A percentile compares a stretch with the other conserved stretches of the same genome.
phyloP scores from a whole-genome alignment of 1,284 basidiomycete species.

The Omphalotus olearius region DNA sequence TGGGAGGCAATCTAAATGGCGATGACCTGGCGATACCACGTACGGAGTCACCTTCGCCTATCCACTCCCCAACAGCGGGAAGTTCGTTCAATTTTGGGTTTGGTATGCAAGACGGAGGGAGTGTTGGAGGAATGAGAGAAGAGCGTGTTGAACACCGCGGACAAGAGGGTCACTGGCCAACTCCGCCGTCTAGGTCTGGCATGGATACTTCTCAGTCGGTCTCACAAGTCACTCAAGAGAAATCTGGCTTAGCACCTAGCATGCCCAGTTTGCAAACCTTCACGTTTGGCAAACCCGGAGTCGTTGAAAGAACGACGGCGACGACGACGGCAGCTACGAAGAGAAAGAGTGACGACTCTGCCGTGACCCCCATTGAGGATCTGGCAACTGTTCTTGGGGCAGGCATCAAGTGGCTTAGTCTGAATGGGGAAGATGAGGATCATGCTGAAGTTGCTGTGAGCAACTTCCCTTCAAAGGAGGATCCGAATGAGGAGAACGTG shows the following conservation, averaged over 20 bases:
- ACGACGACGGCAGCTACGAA: neutral
- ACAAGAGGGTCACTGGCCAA: neutral
- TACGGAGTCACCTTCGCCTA: conserved; percentile 7
- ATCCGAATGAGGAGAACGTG: neutral
- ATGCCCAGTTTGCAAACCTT: too few relatives aligned
- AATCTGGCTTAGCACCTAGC: too few relatives aligned
- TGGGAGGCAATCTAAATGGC: neutral
- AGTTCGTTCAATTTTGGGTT: too few relatives aligned
- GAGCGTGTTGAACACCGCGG: neutral
- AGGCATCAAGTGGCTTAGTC: conserved; percentile 34
- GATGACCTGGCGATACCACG: conserved; percentile 2
- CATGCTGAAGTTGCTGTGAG: too few relatives aligned
- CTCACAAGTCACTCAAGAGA: too few relatives aligned
- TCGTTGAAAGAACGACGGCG: neutral
- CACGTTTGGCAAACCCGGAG: too few relatives aligned
- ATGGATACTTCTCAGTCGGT: neutral
- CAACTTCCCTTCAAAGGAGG: neutral
- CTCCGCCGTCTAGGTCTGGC: neutral
- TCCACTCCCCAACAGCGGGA: too few relatives aligned
- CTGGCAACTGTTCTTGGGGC: conserved; percentile 35
- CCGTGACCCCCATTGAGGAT: conserved; percentile 21
- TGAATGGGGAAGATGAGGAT: conserved; percentile 24
- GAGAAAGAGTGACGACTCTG: neutral
- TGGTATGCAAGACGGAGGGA: too few relatives aligned
- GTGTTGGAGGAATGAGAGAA: neutral